Evolutionary conservation across 192 early-diverging fungal species (phyloP), one percentile per base, ranked within the genome.

Genomic region (Entomortierella parvispora): DNA sequence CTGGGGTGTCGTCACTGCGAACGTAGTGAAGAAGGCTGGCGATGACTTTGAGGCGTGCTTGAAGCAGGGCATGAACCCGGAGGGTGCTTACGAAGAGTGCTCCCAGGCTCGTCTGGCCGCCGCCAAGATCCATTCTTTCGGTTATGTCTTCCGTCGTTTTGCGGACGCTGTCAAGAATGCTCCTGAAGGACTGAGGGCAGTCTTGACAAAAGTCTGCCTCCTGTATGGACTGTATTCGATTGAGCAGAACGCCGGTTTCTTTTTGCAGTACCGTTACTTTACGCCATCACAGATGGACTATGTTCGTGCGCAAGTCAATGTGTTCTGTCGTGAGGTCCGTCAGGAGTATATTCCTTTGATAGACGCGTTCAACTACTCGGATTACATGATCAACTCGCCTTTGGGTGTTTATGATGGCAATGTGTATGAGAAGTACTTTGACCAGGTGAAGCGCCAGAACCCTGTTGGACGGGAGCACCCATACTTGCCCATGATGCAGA

Each of bases 331-430:
- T 10, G 77, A 79, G 46, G 79, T 96, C 18, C 88, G 93, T 58
- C 80, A 88, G 48, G 89, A 95, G 63, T 90, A 90, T 32, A 90
- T 96, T 79, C 86, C 92, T 12, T 71, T 94, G 42, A 92, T 92
- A 20, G 95, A 96, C 68, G 82, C 93, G 28, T 96, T 95, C 81
- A 93, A 93, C 67, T 91, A 89, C 80, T 86, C 90, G 12, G 95
- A 96, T 78, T 95, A 91, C 65, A 87, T 96, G 22, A 76, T 96
- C 67, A 94, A 93, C 85, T 92, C 92, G 59, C 93, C 95, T 14
- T 80, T 96, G 42, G 95, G 95, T 51, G 85, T 89, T 48, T 87
- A 84, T 60, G 94, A 95, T 63, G 95, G 95, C 56, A 87, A 95
- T 69, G 86, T 93, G 14, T 95, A 93, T 77, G 89, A 86, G 34